Evolutionary conservation across 768 basidiomycete genomes (phyloP).

Genomic region (Lactarius sp.): DNA sequence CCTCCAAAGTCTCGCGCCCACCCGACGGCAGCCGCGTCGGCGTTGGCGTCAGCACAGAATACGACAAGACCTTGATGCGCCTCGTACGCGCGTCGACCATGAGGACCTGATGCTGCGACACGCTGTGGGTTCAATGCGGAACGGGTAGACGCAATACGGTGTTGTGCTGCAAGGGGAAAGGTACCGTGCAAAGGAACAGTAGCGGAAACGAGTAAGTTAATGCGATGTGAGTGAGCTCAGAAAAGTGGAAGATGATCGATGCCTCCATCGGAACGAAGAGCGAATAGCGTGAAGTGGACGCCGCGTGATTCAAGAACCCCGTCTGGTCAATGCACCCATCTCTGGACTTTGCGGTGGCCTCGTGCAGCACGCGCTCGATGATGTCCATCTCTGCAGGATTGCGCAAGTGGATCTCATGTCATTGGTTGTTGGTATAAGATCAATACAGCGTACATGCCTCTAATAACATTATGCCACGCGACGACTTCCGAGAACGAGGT

Average conservation of each 20-base stretch:
- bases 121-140: not conserved
- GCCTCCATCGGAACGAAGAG: conserved; percentile 98
- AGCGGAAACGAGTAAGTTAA: no score
- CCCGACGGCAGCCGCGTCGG: not conserved
- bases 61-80: conserved; percentile 10
- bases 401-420: conserved; percentile 8
- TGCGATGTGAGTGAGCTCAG: conserved; percentile 33
- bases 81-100: conserved; percentile 7
- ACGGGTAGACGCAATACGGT: conserved; percentile 13
- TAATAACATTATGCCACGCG: conserved; percentile 94
- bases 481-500: conserved; percentile 96
- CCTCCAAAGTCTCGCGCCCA: no score
- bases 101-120: conserved; percentile 9
- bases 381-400: conserved; percentile 81
- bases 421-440: conserved; percentile 5
- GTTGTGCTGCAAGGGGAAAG: conserved; percentile 16
- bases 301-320: conserved; percentile 92
- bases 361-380: conserved; percentile 88
- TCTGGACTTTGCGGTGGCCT: conserved; percentile 83
- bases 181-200: conserved; percentile 20
- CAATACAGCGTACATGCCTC: conserved; percentile 49
- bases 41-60: not conserved
- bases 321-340: conserved; percentile 93
- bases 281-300: conserved; percentile 83
- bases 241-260: conserved; percentile 97